Evolutionary conservation across 345 rosid genomes (phyloP).

Genomic region (Moringa oleifera): DNA sequence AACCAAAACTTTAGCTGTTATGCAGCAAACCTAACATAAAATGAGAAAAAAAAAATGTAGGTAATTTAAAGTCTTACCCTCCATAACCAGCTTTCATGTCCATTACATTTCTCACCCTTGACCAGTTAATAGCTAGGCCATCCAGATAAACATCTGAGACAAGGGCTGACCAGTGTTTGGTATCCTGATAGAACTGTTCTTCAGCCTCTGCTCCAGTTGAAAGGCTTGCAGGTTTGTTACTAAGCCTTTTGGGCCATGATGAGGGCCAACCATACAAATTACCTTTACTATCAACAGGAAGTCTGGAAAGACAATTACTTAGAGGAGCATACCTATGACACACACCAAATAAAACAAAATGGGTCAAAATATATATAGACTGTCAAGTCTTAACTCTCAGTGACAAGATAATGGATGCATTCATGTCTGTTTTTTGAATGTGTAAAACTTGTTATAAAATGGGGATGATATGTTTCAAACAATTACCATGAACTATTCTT

Average conservation of each 20-base stretch:
- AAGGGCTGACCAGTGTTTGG: constrained; percentile 62
- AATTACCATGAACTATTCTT: constrained; percentile 57
- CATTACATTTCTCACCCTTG: constrained; percentile 67
- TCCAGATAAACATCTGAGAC: constrained; percentile 69
- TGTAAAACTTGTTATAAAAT: not conserved
- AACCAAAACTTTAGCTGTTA: too few species aligned
- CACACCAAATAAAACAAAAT: not conserved
- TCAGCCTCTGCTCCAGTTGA: constrained; percentile 30
- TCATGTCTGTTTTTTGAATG: not conserved
- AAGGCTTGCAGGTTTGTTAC: constrained; percentile 45
- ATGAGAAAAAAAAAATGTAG: not conserved
- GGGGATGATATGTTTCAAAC: constrained; percentile 7
- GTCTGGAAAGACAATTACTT: constrained; percentile 49
- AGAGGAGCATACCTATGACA: constrained; percentile 68
- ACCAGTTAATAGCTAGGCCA: constrained; percentile 67
- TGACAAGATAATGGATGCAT: not conserved
- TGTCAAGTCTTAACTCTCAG: not conserved
- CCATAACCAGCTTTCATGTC: constrained; percentile 97
- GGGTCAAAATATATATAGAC: not conserved
- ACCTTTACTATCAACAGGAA: constrained; percentile 42
- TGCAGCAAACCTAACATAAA: not conserved
- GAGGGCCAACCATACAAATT: constrained; percentile 51
- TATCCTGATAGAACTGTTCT: constrained; percentile 49
- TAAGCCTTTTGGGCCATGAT: constrained; percentile 75
- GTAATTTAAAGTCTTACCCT: constrained; percentile 51